Evolutionary conservation across 2,329 filamentous ascomycete species (phyloP).

Genomic region (Nannizziopsis arthrosporioides): DNA sequence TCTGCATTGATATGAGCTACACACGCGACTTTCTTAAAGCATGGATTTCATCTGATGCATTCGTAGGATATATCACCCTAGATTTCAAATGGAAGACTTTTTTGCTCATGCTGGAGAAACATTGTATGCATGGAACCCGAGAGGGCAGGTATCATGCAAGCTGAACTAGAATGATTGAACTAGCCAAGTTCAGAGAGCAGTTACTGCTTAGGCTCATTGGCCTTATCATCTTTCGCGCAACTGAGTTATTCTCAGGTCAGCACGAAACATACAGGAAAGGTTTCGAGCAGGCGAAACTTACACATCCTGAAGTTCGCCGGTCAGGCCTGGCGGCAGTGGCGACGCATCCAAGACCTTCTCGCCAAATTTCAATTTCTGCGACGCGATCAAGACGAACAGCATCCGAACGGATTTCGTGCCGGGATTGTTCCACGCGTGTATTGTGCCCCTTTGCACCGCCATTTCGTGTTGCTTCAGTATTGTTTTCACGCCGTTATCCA

Average conservation of each 20-base stretch:
- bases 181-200: too few species aligned
- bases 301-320: background rate
- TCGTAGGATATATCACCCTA: too few species aligned
- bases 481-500: constrained; percentile 23
- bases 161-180: too few species aligned
- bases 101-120: too few species aligned
- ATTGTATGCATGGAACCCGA: too few species aligned
- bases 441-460: constrained; percentile 23
- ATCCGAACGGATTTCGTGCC: constrained; percentile 15
- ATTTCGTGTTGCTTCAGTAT: constrained; percentile 21
- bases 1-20: background rate
- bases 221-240: too few species aligned
- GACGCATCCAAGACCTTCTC: constrained; percentile 16
- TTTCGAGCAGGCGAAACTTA: background rate
- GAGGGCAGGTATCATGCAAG: too few species aligned
- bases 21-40: too few species aligned
- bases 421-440: constrained; percentile 21
- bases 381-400: constrained; percentile 17
- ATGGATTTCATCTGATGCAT: too few species aligned
- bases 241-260: background rate
- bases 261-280: background rate
- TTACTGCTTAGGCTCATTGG: too few species aligned
- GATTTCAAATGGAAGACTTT: too few species aligned
- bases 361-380: constrained; percentile 14
- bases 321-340: constrained; percentile 10